Conservation (phyloP, 495 filamentous ascomycete species). For the Aspergillus sclerotiicarbonarius region DNA sequence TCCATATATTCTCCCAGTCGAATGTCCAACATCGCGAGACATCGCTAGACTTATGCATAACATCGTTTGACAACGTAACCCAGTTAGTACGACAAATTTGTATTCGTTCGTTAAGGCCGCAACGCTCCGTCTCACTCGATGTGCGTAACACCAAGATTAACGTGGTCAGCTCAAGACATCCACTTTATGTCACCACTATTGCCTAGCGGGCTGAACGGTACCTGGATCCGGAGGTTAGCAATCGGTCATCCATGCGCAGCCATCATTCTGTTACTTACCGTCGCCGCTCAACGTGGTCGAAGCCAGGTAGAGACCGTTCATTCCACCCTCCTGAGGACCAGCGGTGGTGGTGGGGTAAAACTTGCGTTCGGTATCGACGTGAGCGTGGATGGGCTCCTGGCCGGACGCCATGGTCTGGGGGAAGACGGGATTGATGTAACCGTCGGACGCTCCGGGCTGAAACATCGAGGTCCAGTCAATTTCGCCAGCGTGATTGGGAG, state of each 20-base stretch:
- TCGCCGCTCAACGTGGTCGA: slow-evolving; percentile 47
- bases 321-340: slow-evolving; percentile 42
- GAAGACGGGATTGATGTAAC: slow-evolving; percentile 59
- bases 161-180: slow-evolving; percentile 10
- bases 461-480: slow-evolving; percentile 73
- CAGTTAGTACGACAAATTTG: not conserved
- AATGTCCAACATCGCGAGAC: not conserved
- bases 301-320: slow-evolving; percentile 49
- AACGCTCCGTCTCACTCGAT: not conserved
- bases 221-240: slow-evolving; percentile 22
- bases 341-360: slow-evolving; percentile 44
- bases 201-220: slow-evolving; percentile 45
- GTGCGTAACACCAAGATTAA: slow-evolving; percentile 4
- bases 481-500: slow-evolving; percentile 40
- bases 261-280: slow-evolving; percentile 32
- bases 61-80: slow-evolving; percentile 2
- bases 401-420: slow-evolving; percentile 51
- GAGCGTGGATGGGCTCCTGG: slow-evolving; percentile 46
- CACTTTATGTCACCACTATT: slow-evolving; percentile 29
- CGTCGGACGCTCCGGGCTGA: slow-evolving; percentile 62
- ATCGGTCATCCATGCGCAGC: not conserved
- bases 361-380: slow-evolving; percentile 47
- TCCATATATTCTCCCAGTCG: not conserved
- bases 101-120: not conserved
- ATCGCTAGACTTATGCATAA: slow-evolving; percentile 1